phyloP scores from a whole-genome alignment of 352 stramenopile genomes.

The Plasmopara viticola region DNA sequence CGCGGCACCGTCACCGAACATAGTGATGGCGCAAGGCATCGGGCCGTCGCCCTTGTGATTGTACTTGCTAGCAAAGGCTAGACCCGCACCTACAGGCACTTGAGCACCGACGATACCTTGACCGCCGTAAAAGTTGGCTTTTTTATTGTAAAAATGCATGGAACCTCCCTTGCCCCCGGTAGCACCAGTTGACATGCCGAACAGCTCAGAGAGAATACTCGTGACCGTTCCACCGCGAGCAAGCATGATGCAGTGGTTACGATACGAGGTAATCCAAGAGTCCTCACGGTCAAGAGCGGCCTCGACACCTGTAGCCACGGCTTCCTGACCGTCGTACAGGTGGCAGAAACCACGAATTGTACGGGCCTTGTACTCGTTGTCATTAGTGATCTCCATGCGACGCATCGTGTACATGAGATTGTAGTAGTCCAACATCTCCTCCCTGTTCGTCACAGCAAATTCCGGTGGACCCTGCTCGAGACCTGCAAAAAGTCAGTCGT shows the following conservation, averaged over 20 bases:
- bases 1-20: slow-evolving; percentile 98
- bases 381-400: slow-evolving; percentile 99
- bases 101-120: slow-evolving; percentile 98
- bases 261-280: slow-evolving; percentile 99
- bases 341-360: slow-evolving; percentile 99
- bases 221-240: slow-evolving; percentile 91
- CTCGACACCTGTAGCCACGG: slow-evolving; percentile 97
- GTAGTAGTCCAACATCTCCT: slow-evolving; percentile 96
- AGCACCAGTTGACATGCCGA: slow-evolving; percentile 88
- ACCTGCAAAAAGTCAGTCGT: slow-evolving; percentile 28
- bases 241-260: slow-evolving; percentile 98
- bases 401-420: slow-evolving; percentile 99
- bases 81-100: slow-evolving; percentile 95
- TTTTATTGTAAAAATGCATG: slow-evolving; percentile 99
- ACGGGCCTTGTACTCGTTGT: slow-evolving; percentile 99
- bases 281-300: slow-evolving; percentile 92
- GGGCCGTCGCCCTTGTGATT: slow-evolving; percentile 86
- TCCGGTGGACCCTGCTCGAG: slow-evolving; percentile 64
- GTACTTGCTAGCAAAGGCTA: slow-evolving; percentile 99
- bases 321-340: slow-evolving; percentile 99
- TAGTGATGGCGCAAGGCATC: slow-evolving; percentile 93
- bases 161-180: slow-evolving; percentile 96
- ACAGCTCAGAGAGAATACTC: slow-evolving; percentile 93
- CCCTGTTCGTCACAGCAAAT: slow-evolving; percentile 84
- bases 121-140: slow-evolving; percentile 97